phyloP scores from a whole-genome alignment of 768 basidiomycete species.

The Psilocybe cyanescens region DNA sequence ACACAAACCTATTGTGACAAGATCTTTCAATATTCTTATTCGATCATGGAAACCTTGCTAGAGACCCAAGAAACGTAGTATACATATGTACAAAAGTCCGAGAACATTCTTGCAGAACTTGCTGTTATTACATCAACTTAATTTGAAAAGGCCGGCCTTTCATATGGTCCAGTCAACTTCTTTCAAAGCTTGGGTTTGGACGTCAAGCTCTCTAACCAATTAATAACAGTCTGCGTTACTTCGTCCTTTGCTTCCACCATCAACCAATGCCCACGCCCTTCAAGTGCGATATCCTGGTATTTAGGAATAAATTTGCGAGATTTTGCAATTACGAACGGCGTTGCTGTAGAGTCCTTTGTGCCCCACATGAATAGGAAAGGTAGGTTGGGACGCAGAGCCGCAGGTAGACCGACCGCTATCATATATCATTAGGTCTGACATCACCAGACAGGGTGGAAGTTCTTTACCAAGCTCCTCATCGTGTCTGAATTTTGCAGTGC shows the following conservation, averaged over 20 bases:
- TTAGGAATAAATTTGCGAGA: conserved; percentile 52
- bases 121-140: background rate
- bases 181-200: conserved; percentile 17
- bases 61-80: background rate
- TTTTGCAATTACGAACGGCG: conserved; percentile 41
- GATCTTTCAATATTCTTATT: background rate
- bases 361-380: conserved; percentile 69
- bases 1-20: background rate
- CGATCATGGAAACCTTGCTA: background rate
- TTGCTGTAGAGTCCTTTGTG: conserved; percentile 54
- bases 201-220: conserved; percentile 46
- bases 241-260: conserved; percentile 64
- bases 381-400: conserved; percentile 47
- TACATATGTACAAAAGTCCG: background rate
- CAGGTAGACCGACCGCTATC: conserved; percentile 46
- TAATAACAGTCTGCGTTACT: conserved; percentile 50
- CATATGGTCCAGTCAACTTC: background rate
- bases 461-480: conserved; percentile 62
- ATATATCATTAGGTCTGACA: conserved; percentile 2
- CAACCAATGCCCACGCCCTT: conserved; percentile 70
- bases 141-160: no score
- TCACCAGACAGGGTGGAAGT: background rate
- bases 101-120: background rate
- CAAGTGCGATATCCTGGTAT: conserved; percentile 54
- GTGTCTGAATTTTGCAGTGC: conserved; percentile 60